Base-by-base conservation (phyloP, 371 early-diverging fungal species). In the Fennellomyces sp. region DNA sequence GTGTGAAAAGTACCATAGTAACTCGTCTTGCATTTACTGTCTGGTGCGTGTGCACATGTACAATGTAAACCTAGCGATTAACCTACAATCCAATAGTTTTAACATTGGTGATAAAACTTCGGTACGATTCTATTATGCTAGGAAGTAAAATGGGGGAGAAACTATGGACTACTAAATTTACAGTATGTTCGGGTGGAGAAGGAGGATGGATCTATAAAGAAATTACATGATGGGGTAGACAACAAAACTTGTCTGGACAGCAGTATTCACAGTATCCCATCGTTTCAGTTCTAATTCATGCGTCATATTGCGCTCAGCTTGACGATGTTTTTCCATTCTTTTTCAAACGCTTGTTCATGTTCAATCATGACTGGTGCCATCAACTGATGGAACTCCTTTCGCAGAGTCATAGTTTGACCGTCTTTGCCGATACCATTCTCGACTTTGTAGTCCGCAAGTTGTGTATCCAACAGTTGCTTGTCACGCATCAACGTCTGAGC, bases 361-460 rank as follows among this genome's bases (percentile, higher is more conserved):
- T 80, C 79, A 17, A 67, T 63, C 31, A 80, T 78, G 2, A 80
- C 64, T 29, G 70, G 68, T 4, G 68, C 60, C 80, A 86, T 83
- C 51, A 84, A 66, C 13, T 78, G 65, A 27, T 85, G 58, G 64
- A 87, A 87, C 49, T 87, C 87, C 52, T 75, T 81, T 21, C 84
- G 65, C 45, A 87, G 53, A 0, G 79, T 67, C 26, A 75, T 66
- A 0, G 80, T 84, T 1, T 75, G 60, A 1, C 63, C 58, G 36
- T 63, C 60, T 27, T 66, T 64, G 13, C 53, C 54, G 21, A 56
- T 50, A 29, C 58, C 60, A 3, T 51, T 59, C 4, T 65, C 57
- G 2, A 74, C 52, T n/a, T 64, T 53, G 52, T 68, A 61, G 52
- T 79, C 76, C 1, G 67, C 64, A 4, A 78, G 39, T 26, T 66